A percentile compares a stretch with the other conserved stretches of the same genome.
phyloP scores from a whole-genome alignment of 1,284 basidiomycete genomes.

The Leccinum laetum region DNA sequence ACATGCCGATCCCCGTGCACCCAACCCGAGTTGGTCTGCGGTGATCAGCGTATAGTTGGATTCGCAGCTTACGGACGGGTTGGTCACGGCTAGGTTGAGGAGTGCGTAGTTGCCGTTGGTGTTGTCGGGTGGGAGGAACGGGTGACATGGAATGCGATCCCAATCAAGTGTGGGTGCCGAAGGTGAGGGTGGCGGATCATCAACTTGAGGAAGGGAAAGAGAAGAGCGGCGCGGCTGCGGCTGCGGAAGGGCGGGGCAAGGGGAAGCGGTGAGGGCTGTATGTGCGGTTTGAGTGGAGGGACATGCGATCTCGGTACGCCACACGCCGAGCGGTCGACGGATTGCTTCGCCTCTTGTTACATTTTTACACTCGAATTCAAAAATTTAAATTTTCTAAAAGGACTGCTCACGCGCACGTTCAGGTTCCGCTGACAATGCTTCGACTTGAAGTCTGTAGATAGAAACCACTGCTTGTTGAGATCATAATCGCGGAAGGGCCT shows the following conservation, averaged over 20 bases:
- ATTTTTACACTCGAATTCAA: too few relatives aligned
- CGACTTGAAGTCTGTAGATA: too few relatives aligned
- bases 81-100: slow-evolving; percentile 72
- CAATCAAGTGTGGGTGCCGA: slow-evolving; percentile 71
- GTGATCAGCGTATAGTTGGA: slow-evolving; percentile 65
- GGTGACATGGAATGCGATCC: slow-evolving; percentile 64
- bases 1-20: slow-evolving; percentile 54
- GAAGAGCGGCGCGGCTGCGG: too few relatives aligned
- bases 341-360: too few relatives aligned
- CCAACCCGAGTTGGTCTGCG: slow-evolving; percentile 59
- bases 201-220: slow-evolving; percentile 24
- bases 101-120: slow-evolving; percentile 64
- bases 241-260: slow-evolving; percentile 30
- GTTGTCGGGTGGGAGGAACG: slow-evolving; percentile 68
- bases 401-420: too few relatives aligned
- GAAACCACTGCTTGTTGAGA: too few relatives aligned
- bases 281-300: slow-evolving; percentile 41
- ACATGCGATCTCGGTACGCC: slow-evolving; percentile 18
- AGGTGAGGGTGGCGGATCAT: slow-evolving; percentile 57
- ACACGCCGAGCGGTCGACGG: background rate
- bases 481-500: too few relatives aligned
- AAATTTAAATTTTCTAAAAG: too few relatives aligned
- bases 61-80: slow-evolving; percentile 57
- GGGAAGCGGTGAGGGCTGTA: slow-evolving; percentile 55
- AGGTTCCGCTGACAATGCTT: too few relatives aligned